These are phyloP conservation scores for Chalaropsis ovoidea DNA, from an alignment of 2,329 filamentous ascomycete species.

Conservation along the genomic window DNA sequence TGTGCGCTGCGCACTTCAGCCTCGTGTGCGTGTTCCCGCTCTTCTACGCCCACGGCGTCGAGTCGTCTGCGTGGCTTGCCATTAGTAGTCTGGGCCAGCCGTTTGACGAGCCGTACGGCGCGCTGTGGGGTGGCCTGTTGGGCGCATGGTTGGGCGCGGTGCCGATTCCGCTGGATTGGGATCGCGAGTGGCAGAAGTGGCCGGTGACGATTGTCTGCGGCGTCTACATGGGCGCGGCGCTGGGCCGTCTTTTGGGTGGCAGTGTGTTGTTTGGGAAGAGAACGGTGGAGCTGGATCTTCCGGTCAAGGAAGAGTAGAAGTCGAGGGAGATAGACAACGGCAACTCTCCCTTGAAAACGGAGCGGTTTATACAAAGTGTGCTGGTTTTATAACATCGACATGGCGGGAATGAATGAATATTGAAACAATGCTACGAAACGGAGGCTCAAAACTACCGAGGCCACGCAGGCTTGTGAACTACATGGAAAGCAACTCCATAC, in stretches of 20 bases:
- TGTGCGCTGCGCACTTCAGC: constrained; percentile 72
- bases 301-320: constrained; percentile 31
- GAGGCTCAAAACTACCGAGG: background rate
- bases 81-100: constrained; percentile 59
- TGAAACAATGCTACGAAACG: background rate
- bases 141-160: constrained; percentile 91
- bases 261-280: constrained; percentile 40
- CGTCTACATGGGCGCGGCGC: constrained; percentile 64
- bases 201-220: constrained; percentile 84
- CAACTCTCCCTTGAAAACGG: background rate
- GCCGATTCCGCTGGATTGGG: constrained; percentile 94
- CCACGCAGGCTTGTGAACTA: too few species aligned
- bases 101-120: constrained; percentile 76
- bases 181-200: constrained; percentile 98
- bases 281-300: constrained; percentile 29
- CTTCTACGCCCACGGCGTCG: constrained; percentile 76
- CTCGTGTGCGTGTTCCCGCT: constrained; percentile 68
- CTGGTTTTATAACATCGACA: background rate
- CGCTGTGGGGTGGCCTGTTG: constrained; percentile 61
- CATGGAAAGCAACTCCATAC: background rate
- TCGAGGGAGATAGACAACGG: background rate
- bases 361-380: background rate
- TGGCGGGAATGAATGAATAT: background rate
- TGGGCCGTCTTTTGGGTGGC: constrained; percentile 56
- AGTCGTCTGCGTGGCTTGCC: constrained; percentile 58